Evolutionary conservation across 371 early-diverging fungal species (phyloP), one percentile per base, ranked within the genome.

Genomic region (Circinella minor): DNA sequence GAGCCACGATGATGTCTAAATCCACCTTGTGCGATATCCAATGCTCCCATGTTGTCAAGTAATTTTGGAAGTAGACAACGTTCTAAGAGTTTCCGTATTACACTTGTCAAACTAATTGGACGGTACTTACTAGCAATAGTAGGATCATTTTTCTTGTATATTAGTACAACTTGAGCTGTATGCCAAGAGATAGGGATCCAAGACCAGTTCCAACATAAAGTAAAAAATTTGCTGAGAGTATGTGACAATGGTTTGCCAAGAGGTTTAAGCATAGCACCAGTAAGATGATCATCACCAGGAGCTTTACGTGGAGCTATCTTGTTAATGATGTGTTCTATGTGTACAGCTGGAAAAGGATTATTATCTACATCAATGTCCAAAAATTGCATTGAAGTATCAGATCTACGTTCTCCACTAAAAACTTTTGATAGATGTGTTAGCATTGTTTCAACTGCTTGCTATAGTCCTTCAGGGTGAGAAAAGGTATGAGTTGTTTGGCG

Each of bases 221-320:
- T 43, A 47, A 74, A 73, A 5, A 74, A 48, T 0, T 9, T 34
- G 11, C 15, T 18, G 27, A 76, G 60, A 4, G 71, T 6, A 3
- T 67, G 49, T 36, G 70, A 17, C 20, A 75, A 39, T 4, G 51
- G 20, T 17, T 20, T 17, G 3, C 34, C 36, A 9, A 75, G n/a
- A 2, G 76, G 68, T 38, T 72, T 66, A 0, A 79, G 54, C 79
- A 79, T 79, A 38, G 74, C 76, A 18, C 69, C 65, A 20, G 65
- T 62, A 15, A 79, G 15, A 54, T 74, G 76, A 36, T 79, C 79
- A 10, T 39, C 15, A 47, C 79, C 76, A 27, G 76, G 74, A 3
- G 74, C 69, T 34, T 74, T 74, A 0, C 63, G 43, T 3, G 36
- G 46, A 0, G 76, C 68, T 0, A 74, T 63, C 0, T 34, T 18